Percentiles rank a stretch among this genome's conserved stretches.
These are phyloP conservation scores for Naganishia sp. DNA, from an alignment of 1,284 basidiomycete genomes.

Conservation along the genomic window DNA sequence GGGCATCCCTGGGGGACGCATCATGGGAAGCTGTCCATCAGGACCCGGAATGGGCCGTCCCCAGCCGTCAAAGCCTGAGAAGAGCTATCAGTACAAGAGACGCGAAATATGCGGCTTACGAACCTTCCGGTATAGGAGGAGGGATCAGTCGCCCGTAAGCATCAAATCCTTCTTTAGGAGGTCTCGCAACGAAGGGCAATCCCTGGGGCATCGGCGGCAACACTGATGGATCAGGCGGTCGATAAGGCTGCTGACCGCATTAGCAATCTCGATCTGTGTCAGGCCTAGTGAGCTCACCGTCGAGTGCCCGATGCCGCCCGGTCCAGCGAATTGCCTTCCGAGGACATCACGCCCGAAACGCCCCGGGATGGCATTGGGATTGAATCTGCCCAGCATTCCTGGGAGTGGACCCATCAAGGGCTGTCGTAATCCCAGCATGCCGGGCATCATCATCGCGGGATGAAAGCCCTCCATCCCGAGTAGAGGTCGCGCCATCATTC, in stretches of 20 bases:
- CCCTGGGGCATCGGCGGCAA: slow-evolving; percentile 33
- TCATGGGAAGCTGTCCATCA: slow-evolving; percentile 20
- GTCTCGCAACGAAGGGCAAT: slow-evolving; percentile 32
- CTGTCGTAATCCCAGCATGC: background rate
- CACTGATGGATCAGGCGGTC: slow-evolving; percentile 31
- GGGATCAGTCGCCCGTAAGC: slow-evolving; percentile 34
- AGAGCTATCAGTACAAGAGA: background rate
- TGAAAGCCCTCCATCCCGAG: slow-evolving; percentile 10
- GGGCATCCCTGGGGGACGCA: slow-evolving; percentile 15
- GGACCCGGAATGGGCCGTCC: slow-evolving; percentile 29
- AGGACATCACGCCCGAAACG: slow-evolving; percentile 33
- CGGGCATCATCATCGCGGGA: slow-evolving; percentile 18
- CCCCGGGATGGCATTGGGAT: slow-evolving; percentile 30
- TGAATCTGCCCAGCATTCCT: slow-evolving; percentile 14
- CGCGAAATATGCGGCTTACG: background rate
- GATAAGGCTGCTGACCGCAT: slow-evolving; percentile 19
- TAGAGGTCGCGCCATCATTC: background rate
- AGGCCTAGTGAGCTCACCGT: background rate
- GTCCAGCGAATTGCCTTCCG: slow-evolving; percentile 33
- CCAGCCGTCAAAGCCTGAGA: slow-evolving; percentile 33
- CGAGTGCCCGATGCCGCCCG: slow-evolving; percentile 31
- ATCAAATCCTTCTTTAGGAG: slow-evolving; percentile 33
- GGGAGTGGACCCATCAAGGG: slow-evolving; percentile 15
- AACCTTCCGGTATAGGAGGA: slow-evolving; percentile 32
- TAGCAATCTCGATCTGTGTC: background rate